These are phyloP conservation scores for Verticillium klebahnii DNA, from an alignment of 2,329 filamentous ascomycete species.

Conservation along the genomic window DNA sequence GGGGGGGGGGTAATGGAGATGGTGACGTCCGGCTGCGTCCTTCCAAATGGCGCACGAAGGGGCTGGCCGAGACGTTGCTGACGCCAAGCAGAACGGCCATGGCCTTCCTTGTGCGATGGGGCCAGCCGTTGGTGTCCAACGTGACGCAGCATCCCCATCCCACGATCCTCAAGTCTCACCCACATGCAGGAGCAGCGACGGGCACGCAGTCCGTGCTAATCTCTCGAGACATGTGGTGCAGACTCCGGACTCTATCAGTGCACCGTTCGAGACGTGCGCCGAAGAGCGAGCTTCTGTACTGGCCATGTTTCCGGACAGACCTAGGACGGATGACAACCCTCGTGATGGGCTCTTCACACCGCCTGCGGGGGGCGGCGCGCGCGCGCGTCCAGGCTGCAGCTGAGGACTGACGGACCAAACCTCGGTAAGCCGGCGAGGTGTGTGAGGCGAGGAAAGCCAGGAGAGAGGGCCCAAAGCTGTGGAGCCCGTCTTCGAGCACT, in stretches of 20 bases:
- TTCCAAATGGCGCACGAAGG: too few species aligned
- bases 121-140: neutral
- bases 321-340: neutral
- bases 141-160: neutral
- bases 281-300: neutral
- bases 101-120: neutral
- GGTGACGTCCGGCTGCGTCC: too few species aligned
- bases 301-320: neutral
- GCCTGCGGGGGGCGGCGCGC: neutral
- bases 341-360: neutral
- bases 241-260: neutral
- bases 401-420: neutral
- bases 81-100: too few species aligned
- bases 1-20: too few species aligned
- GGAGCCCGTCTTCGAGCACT: neutral
- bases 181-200: neutral
- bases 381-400: neutral
- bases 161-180: neutral
- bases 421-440: neutral
- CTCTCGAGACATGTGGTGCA: neutral
- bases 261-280: neutral
- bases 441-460: neutral
- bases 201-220: neutral
- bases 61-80: too few species aligned
- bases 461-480: neutral